phyloP scores from a whole-genome alignment of 768 basidiomycete genomes.

The Naganishia friedmannii region DNA sequence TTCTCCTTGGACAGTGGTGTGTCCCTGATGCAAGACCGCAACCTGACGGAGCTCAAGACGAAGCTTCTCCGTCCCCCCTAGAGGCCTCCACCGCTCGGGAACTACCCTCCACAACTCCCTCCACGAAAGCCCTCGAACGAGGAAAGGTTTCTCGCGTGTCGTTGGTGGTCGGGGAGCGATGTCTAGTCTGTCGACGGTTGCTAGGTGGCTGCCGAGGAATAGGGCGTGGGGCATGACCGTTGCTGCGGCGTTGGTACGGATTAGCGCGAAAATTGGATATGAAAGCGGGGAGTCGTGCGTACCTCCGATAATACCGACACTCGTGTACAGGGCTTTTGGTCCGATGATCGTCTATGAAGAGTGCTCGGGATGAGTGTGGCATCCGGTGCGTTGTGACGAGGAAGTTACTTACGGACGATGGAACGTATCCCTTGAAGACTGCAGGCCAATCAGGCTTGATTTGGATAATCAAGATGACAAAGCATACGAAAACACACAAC shows the following conservation, averaged over 20 bases:
- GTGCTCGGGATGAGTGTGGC: too few species aligned
- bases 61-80: too few species aligned
- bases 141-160: too few species aligned
- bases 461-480: slow-evolving; percentile 70
- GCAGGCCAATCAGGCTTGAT: slow-evolving; percentile 68
- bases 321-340: slow-evolving; percentile 51
- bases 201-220: slow-evolving; percentile 68
- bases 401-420: slow-evolving; percentile 57
- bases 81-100: too few species aligned
- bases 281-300: too few species aligned
- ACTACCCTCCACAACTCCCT: too few species aligned
- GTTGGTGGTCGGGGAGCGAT: slow-evolving; percentile 12
- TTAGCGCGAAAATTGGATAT: not conserved
- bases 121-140: too few species aligned
- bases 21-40: too few species aligned
- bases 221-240: slow-evolving; percentile 92
- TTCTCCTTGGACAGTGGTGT: too few species aligned
- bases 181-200: slow-evolving; percentile 72
- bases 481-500: slow-evolving; percentile 70
- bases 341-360: slow-evolving; percentile 41
- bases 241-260: too few species aligned
- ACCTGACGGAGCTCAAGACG: too few species aligned
- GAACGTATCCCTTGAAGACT: slow-evolving; percentile 73
- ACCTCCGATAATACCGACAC: slow-evolving; percentile 49
- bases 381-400: not conserved